phyloP scores from a whole-genome alignment of 2,329 filamentous ascomycete genomes.

The Rhinocladiella similis region DNA sequence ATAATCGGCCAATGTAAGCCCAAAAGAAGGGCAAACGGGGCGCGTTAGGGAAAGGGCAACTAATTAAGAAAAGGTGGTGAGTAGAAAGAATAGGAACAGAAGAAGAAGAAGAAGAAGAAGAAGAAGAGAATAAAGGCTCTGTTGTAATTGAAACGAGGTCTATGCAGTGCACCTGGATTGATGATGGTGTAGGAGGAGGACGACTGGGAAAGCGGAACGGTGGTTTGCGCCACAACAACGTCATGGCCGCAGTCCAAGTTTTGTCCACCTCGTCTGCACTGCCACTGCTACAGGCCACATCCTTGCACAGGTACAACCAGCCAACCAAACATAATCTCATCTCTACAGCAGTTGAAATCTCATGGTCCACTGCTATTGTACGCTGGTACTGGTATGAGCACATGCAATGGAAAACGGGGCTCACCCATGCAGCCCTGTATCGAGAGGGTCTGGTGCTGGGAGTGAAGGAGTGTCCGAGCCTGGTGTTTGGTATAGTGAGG shows the following conservation, averaged over 20 bases:
- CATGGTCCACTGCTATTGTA: not conserved
- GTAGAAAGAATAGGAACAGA: not conserved
- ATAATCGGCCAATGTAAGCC: not conserved
- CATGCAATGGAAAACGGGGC: too few relatives aligned
- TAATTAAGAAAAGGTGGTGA: not conserved
- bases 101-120: too few relatives aligned
- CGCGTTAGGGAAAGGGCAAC: not conserved
- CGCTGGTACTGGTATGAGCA: too few relatives aligned
- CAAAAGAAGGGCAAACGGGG: not conserved
- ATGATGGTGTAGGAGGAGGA: not conserved
- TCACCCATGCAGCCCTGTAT: too few relatives aligned
- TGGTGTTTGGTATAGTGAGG: too few relatives aligned
- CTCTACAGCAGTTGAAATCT: not conserved
- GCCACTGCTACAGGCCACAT: conserved; percentile 6
- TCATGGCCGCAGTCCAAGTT: not conserved
- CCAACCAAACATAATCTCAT: not conserved
- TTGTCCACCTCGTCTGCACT: not conserved
- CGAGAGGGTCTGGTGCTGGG: too few relatives aligned
- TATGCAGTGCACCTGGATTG: too few relatives aligned
- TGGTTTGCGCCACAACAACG: conserved; percentile 17
- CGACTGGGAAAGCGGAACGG: not conserved
- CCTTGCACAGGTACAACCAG: not conserved
- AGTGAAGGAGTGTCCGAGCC: too few relatives aligned
- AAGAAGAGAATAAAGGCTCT: not conserved
- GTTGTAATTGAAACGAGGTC: not conserved